Conservation (phyloP, 768 basidiomycete genomes). For the Dentipellis fragilis region DNA sequence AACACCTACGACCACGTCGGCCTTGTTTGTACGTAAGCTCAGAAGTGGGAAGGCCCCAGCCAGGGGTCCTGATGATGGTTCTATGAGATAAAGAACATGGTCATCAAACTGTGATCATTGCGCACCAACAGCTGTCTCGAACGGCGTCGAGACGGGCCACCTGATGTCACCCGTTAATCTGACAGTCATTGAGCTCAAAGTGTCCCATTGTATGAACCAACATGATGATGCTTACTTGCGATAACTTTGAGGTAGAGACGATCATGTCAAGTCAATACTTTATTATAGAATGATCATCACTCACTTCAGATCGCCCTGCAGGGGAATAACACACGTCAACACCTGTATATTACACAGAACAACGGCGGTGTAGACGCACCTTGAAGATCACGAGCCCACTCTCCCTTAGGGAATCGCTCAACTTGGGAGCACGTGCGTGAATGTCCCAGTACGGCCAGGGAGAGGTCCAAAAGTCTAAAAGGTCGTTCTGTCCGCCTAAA, state of each 20-base stretch:
- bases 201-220: not conserved
- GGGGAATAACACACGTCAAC: not conserved
- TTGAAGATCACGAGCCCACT: conserved; percentile 80
- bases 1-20: conserved; percentile 86
- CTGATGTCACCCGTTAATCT: conserved; percentile 82
- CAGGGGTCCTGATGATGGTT: conserved; percentile 47
- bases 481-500: conserved; percentile 38
- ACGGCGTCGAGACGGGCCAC: conserved; percentile 79
- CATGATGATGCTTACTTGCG: conserved; percentile 53
- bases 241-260: conserved; percentile 37
- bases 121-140: conserved; percentile 62
- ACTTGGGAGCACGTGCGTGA: conserved; percentile 36
- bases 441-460: conserved; percentile 74
- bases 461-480: conserved; percentile 59
- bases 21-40: conserved; percentile 89
- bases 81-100: not conserved
- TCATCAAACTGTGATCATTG: not conserved
- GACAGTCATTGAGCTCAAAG: conserved; percentile 1
- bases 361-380: conserved; percentile 23
- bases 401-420: conserved; percentile 40
- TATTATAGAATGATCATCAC: conserved; percentile 19
- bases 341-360: not conserved
- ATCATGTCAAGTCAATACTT: not conserved
- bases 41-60: conserved; percentile 72
- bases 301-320: conserved; percentile 83